Conservation (phyloP, 2,329 filamentous ascomycete species). For the Phialophora tarda region DNA sequence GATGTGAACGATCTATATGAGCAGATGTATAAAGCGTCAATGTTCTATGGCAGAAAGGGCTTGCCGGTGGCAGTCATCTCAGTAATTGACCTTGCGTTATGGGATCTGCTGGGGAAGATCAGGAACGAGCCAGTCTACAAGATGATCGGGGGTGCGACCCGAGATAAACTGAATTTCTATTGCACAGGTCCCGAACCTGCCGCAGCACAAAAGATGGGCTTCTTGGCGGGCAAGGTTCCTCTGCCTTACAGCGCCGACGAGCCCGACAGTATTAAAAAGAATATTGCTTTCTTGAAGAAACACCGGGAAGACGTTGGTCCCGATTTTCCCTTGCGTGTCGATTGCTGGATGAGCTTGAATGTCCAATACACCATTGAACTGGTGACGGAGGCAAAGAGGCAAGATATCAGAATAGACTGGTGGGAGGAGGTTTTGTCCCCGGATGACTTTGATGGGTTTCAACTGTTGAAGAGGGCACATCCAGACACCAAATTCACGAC, state of each 20-base stretch:
- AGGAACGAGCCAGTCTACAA: constrained; percentile 93
- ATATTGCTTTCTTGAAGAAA: constrained; percentile 84
- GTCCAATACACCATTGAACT: constrained; percentile 92
- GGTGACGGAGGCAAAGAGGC: constrained; percentile 77
- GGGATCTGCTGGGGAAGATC: constrained; percentile 91
- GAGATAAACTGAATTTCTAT: constrained; percentile 80
- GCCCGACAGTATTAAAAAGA: constrained; percentile 79
- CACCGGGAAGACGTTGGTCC: constrained; percentile 84
- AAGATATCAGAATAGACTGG: constrained; percentile 90
- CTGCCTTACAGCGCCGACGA: constrained; percentile 90
- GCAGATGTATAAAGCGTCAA: constrained; percentile 93
- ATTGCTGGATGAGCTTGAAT: constrained; percentile 96
- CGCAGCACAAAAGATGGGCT: constrained; percentile 82
- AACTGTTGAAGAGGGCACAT: constrained; percentile 86
- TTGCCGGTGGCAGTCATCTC: constrained; percentile 89
- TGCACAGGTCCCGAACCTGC: constrained; percentile 87
- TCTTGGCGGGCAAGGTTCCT: constrained; percentile 88
- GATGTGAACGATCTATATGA: constrained; percentile 93
- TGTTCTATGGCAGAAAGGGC: constrained; percentile 96
- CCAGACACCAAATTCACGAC: constrained; percentile 93
- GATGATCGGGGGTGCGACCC: constrained; percentile 88
- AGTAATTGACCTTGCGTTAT: constrained; percentile 89
- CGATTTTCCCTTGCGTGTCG: constrained; percentile 91
- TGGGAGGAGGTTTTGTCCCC: constrained; percentile 94
- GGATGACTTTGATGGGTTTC: constrained; percentile 90